Evolutionary conservation across 1,139 yeast genomes (phyloP), one percentile per base, ranked within the genome.

Genomic region (Lizanozyma gosingica): DNA sequence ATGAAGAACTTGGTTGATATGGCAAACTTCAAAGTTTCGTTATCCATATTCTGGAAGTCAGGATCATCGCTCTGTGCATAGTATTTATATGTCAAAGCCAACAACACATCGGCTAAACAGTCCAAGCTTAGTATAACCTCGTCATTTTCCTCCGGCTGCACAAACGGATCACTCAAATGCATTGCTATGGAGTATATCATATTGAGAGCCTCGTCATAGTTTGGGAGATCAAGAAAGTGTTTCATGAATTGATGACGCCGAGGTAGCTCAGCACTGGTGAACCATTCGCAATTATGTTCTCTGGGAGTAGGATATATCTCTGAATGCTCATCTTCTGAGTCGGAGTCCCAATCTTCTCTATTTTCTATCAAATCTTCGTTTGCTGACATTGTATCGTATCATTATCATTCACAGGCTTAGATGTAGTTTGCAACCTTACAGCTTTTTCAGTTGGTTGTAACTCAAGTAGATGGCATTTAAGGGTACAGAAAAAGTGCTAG

Each of bases 131-230:
- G 60, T 0, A 78, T 58, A 27, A 63, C 56, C 1, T 59, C 54
- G 17, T 78, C 80, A n/a, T 70, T 69, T 33, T 81, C 84, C 35
- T 73, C 72, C 0, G 90, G 88, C 47, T 80, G 87, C 1, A 86
- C 78, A 48, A 70, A 63, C 3, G 86, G 85, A 53, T 81, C 87
- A 41, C 80, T 73, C 35, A 82, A 55, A 2, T 22, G 11, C 29
- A 22, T 22, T 11, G 11, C 29, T 11, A 22, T 22, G 11, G 6
- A 22, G 11, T 6, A 22, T 11, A 22, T 11, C 29, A 22, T 22
- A 6, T 6, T 22, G 29, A 22, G 29, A 6, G 6, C 29, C 11
- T 22, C 29, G 11, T 22, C 29, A 22, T 22, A 11, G 9, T 22
- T 22, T 22, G 11, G 11, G 6, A 22, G 9, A 6, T 11, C 29